These are phyloP conservation scores for Spergularia azorica DNA, from an alignment of 179 eudicot genomes.

Conservation along the genomic window DNA sequence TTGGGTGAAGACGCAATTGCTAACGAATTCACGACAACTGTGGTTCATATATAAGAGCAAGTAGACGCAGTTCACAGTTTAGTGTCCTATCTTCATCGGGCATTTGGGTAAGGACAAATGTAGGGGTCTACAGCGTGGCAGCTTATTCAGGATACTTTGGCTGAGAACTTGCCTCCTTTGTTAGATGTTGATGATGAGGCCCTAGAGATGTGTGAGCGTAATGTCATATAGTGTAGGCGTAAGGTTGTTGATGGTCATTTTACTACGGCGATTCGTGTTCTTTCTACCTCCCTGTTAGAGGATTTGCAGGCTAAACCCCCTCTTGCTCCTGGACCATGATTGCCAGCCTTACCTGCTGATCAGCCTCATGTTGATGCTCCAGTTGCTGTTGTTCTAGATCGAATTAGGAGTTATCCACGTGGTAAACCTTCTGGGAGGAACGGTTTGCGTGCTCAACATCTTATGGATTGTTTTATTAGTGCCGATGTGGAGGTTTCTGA, in stretches of 20 bases:
- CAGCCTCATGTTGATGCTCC: not conserved
- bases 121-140: too few species aligned
- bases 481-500: not conserved
- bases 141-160: too few species aligned
- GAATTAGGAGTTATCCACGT: not conserved
- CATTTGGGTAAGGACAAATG: too few species aligned
- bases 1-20: too few species aligned
- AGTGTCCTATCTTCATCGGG: too few species aligned
- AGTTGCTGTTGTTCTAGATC: not conserved
- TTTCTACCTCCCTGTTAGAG: not conserved
- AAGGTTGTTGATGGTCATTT: not conserved
- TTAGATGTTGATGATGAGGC: too few species aligned
- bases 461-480: not conserved
- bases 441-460: conserved; percentile 2
- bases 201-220: not conserved
- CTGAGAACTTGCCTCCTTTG: too few species aligned
- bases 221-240: not conserved
- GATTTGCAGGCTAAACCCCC: not conserved
- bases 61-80: too few species aligned
- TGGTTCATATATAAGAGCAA: too few species aligned
- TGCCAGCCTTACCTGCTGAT: not conserved
- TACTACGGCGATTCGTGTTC: not conserved
- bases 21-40: too few species aligned
- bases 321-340: not conserved
- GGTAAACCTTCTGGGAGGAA: not conserved